Percentiles rank a stretch among this genome's conserved stretches.
Evolutionary conservation across 768 basidiomycete genomes (phyloP).

Genomic region (Boletales sp.): DNA sequence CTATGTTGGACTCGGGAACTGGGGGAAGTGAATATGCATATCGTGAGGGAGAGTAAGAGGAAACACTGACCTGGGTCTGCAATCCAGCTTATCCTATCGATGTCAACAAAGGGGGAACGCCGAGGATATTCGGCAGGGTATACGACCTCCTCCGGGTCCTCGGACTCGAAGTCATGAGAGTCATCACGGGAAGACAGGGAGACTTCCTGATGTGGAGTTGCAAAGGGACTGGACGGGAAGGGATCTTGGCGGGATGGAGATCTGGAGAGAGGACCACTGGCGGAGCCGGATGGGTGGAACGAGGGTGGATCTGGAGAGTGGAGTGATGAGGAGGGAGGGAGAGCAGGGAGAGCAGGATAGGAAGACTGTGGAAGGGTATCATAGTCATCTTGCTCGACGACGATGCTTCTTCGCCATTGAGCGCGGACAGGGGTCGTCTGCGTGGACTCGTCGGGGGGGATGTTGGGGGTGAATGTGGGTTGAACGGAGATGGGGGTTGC

Average conservation of each 20-base stretch:
- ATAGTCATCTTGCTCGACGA: conserved; percentile 72
- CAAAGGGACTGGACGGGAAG: conserved; percentile 70
- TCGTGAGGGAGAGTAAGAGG: conserved; percentile 3
- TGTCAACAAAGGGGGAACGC: conserved; percentile 48
- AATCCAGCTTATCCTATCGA: conserved; percentile 69
- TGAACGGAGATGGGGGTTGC: conserved; percentile 29
- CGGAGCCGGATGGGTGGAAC: conserved; percentile 42
- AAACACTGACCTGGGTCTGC: conserved; percentile 60
- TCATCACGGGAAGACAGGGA: conserved; percentile 48
- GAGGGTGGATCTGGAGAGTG: conserved; percentile 55
- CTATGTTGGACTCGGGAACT: conserved; percentile 66
- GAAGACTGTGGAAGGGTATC: conserved; percentile 36
- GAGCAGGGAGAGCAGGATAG: conserved; percentile 39
- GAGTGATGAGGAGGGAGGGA: conserved; percentile 40
- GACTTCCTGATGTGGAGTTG: conserved; percentile 65
- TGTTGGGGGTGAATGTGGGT: conserved; percentile 23
- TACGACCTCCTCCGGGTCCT: conserved; percentile 53
- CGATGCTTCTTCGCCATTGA: conserved; percentile 56
- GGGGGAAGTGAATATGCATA: conserved; percentile 6
- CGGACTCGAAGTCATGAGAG: conserved; percentile 44
- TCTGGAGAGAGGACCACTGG: conserved; percentile 50
- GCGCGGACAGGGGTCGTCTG: conserved; percentile 33
- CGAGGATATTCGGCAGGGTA: conserved; percentile 56
- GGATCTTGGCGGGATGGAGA: conserved; percentile 47
- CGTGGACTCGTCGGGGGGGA: conserved; percentile 28